Evolutionary conservation across 2,329 filamentous ascomycete species (phyloP), one percentile per base, ranked within the genome.

Genomic region (Talaromyces islandicus): DNA sequence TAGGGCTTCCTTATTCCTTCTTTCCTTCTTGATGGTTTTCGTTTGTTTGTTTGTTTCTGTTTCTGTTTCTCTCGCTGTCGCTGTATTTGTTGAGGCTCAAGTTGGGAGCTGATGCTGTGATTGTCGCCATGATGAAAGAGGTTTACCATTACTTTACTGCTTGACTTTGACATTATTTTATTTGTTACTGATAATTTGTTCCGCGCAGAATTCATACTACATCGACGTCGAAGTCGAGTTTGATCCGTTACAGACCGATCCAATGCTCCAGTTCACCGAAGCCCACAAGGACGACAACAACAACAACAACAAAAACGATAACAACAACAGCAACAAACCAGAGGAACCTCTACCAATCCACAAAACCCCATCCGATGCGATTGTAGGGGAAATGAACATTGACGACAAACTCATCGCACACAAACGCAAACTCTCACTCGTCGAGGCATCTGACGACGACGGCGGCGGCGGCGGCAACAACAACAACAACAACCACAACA

Each of bases 351-450:
- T 4, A 50, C 46, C n/a, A 21, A 25, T 11, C n/a, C n/a, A n/a
- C n/a, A n/a, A n/a, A n/a, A n/a, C n/a, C n/a, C n/a, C n/a, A n/a
- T n/a, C n/a, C n/a, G n/a, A n/a, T n/a, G n/a, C n/a, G n/a, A n/a
- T n/a, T n/a, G n/a, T n/a, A n/a, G n/a, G n/a, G n/a, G n/a, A n/a
- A n/a, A 30, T 11, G 29, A 30, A 9, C 10, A 3, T 30, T 3
- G 29, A 30, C 29, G 29, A 30, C 25, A 27, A 30, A 9, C 21
- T n/a, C 11, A 35, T 25, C 21, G 4, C 25, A 27, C 58, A 66
- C 53, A 69, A 70, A 25, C 71, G 69, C 61, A 75, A 74, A 56
- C 69, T 72, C 58, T 60, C 66, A 38, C n/a, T 30, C 14, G 30
- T 30, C 7, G 43, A 32, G 29, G n/a, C n/a, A 1, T 67, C 67